A percentile compares a stretch with the other conserved stretches of the same genome.
Conservation (phyloP, 129 eudicot genomes). For the Centrapalus pauciflorus region DNA sequence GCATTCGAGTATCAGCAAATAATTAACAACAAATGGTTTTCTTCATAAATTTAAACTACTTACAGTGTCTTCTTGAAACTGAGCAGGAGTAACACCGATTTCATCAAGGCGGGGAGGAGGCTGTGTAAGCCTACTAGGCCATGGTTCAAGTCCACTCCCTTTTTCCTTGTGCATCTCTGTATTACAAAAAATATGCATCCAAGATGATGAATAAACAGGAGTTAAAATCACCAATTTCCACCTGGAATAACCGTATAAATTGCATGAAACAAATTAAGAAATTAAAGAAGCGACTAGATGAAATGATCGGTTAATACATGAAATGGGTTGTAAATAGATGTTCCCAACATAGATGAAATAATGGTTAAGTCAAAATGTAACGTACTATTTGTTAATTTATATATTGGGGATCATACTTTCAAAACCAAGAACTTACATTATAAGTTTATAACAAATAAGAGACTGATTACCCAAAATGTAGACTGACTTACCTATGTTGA, state of each 20-base stretch:
- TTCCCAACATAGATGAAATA: too few species aligned
- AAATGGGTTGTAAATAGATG: too few species aligned
- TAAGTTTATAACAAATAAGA: too few species aligned
- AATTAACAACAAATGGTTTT: neutral
- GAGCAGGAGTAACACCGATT: conserved; percentile 54
- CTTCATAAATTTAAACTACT: conserved; percentile 27
- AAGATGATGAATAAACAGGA: neutral
- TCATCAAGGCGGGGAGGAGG: conserved; percentile 83
- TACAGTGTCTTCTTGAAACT: conserved; percentile 72
- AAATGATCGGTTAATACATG: too few species aligned
- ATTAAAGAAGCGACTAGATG: neutral
- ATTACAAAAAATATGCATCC: neutral
- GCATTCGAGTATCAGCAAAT: neutral
- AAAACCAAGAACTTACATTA: too few species aligned
- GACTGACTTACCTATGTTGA: too few species aligned
- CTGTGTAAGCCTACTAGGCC: conserved; percentile 75
- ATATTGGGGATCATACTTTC: too few species aligned
- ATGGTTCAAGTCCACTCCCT: conserved; percentile 73
- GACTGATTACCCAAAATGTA: too few species aligned
- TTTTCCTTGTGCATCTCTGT: conserved; percentile 71
- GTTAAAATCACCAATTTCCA: neutral
- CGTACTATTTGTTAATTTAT: too few species aligned
- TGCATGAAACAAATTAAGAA: neutral
- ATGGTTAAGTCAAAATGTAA: too few species aligned
- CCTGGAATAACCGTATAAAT: neutral